Evolutionary conservation across 2,329 filamentous ascomycete genomes (phyloP).

Genomic region (Intubia oerlemansii): DNA sequence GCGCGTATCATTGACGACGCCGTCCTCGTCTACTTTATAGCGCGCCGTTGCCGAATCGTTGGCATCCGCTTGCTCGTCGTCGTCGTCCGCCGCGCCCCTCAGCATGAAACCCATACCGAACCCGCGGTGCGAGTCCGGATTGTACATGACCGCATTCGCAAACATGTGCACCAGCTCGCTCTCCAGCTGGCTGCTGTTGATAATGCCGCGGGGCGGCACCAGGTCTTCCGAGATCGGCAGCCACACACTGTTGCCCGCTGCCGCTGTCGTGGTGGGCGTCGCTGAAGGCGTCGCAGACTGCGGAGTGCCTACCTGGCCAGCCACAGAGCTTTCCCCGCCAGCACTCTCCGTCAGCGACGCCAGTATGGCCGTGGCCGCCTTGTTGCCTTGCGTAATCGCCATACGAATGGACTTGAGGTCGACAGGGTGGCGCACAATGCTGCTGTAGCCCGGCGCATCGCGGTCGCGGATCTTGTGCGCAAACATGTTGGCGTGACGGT

Average conservation of each 20-base stretch:
- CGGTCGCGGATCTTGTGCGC: conserved; percentile 52
- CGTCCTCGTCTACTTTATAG: conserved; percentile 59
- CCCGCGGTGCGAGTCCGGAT: conserved; percentile 56
- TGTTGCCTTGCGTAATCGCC: conserved; percentile 52
- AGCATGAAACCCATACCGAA: conserved; percentile 40
- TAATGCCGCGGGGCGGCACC: conserved; percentile 68
- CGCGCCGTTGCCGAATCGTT: conserved; percentile 25
- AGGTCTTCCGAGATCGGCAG: conserved; percentile 56
- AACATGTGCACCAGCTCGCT: conserved; percentile 93
- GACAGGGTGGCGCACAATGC: conserved; percentile 52
- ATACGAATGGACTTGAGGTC: conserved; percentile 60
- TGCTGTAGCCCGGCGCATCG: conserved; percentile 55
- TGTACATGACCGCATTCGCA: conserved; percentile 97
- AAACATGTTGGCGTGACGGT: conserved; percentile 63
- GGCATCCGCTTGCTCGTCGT: conserved; percentile 13
- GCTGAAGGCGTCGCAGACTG: no score
- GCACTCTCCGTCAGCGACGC: conserved; percentile 38
- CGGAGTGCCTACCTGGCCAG: no score
- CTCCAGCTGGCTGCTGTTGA: conserved; percentile 83
- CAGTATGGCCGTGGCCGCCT: conserved; percentile 30
- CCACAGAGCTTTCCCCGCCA: no score
- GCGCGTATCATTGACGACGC: conserved; percentile 67
- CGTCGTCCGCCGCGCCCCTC: conserved; percentile 17
- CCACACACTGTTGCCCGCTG: conserved; percentile 26
- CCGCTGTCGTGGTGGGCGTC: no score